These are phyloP conservation scores for Hura crepitans DNA, from an alignment of 441 rosid species.

Conservation along the genomic window DNA sequence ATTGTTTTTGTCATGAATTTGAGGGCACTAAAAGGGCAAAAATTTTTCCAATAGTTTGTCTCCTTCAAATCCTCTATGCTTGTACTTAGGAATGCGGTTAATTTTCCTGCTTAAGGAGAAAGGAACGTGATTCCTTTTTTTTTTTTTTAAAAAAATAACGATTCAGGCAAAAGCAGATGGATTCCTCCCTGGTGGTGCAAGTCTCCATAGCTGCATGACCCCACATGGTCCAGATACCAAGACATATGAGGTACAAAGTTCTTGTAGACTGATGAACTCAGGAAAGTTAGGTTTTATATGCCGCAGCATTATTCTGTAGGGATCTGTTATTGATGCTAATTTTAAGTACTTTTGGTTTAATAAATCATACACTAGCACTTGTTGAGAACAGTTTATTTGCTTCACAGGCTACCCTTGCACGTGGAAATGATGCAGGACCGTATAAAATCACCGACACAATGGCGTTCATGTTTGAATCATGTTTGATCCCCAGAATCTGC, in stretches of 20 bases:
- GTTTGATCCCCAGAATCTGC: slow-evolving; percentile 82
- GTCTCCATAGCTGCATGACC: slow-evolving; percentile 97
- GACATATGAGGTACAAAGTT: slow-evolving; percentile 62
- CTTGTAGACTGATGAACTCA: neutral
- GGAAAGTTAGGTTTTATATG: no score
- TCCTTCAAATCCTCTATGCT: neutral
- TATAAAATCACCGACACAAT: slow-evolving; percentile 61
- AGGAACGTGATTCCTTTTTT: neutral
- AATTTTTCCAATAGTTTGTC: neutral
- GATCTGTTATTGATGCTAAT: no score
- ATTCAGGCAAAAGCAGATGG: slow-evolving; percentile 99
- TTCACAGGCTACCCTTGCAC: slow-evolving; percentile 58
- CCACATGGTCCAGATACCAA: slow-evolving; percentile 98
- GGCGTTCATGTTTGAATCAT: slow-evolving; percentile 97
- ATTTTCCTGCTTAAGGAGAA: neutral
- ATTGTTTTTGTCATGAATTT: neutral
- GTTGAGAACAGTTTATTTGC: no score
- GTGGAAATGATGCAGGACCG: slow-evolving; percentile 60
- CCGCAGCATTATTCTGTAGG: no score
- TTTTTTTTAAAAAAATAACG: no score
- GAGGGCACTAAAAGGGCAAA: neutral
- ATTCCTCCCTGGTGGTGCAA: slow-evolving; percentile 89
- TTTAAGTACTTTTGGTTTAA: neutral
- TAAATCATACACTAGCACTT: neutral
- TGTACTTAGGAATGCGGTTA: neutral